Percentiles rank a stretch among this genome's conserved stretches.
Conservation (phyloP, 768 basidiomycete genomes). For the Naematelia encephala region DNA sequence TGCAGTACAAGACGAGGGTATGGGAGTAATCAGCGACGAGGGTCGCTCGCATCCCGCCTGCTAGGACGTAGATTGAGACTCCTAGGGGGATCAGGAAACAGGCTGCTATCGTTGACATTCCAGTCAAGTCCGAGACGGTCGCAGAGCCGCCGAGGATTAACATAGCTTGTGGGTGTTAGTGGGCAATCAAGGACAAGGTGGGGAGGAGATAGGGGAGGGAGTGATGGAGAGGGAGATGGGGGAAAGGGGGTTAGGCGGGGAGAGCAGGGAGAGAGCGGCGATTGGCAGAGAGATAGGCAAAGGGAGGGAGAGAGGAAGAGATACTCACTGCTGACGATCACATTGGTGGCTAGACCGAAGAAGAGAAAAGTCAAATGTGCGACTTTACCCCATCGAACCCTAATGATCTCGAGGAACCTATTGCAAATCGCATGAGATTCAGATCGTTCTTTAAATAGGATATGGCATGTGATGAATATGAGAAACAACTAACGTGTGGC, state of each 20-base stretch:
- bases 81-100: slow-evolving; percentile 72
- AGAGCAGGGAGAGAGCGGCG: too few species aligned
- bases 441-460: slow-evolving; percentile 57
- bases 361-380: slow-evolving; percentile 85
- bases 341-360: slow-evolving; percentile 84
- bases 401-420: slow-evolving; percentile 85
- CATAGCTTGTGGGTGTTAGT: slow-evolving; percentile 37
- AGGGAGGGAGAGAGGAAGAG: not conserved
- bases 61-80: slow-evolving; percentile 68
- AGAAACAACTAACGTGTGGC: slow-evolving; percentile 33
- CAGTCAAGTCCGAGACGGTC: slow-evolving; percentile 80
- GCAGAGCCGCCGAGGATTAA: slow-evolving; percentile 60
- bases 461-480: not conserved
- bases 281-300: not conserved
- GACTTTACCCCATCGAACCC: slow-evolving; percentile 64
- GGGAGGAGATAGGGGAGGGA: too few species aligned
- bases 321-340: slow-evolving; percentile 67
- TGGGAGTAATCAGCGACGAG: slow-evolving; percentile 63
- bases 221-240: too few species aligned
- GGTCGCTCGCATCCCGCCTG: slow-evolving; percentile 51
- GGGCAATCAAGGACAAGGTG: not conserved
- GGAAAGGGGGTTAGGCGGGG: too few species aligned
- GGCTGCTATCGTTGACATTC: slow-evolving; percentile 84
- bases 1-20: slow-evolving; percentile 77
- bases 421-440: slow-evolving; percentile 50